Conservation (phyloP, 306 rosid species). For the Quercus bicolor region DNA sequence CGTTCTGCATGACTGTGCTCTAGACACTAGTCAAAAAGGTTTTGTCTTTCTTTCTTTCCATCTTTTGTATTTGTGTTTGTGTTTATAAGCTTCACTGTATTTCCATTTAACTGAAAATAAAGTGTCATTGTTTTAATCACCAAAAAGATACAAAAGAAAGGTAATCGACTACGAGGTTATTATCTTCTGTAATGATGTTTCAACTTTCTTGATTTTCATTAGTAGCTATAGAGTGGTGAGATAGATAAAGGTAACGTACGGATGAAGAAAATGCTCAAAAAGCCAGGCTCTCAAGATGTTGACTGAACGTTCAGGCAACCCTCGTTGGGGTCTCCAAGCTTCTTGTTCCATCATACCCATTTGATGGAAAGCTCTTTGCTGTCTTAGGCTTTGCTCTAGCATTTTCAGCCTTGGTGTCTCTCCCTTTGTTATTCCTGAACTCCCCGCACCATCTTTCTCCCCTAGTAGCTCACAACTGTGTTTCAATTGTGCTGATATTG, state of each 20-base stretch:
- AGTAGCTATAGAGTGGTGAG: background rate
- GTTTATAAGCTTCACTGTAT: background rate
- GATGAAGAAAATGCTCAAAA: slow-evolving; percentile 97
- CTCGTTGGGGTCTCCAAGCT: slow-evolving; percentile 99
- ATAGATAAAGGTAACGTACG: slow-evolving; percentile 48
- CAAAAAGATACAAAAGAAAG: background rate
- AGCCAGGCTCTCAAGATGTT: slow-evolving; percentile 98
- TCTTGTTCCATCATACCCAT: slow-evolving; percentile 99
- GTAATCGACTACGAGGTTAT: background rate
- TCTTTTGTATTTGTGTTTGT: too few species aligned
- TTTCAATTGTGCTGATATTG: slow-evolving; percentile 62
- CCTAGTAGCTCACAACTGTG: slow-evolving; percentile 77
- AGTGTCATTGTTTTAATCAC: background rate
- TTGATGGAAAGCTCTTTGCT: slow-evolving; percentile 89
- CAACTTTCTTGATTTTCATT: background rate
- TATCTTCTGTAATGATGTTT: background rate
- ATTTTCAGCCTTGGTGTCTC: slow-evolving; percentile 94
- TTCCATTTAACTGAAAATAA: background rate
- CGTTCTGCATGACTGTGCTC: slow-evolving; percentile 22
- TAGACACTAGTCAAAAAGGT: slow-evolving; percentile 14
- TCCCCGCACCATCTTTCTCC: slow-evolving; percentile 78
- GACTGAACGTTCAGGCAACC: slow-evolving; percentile 98
- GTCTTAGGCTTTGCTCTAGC: slow-evolving; percentile 83
- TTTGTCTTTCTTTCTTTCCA: background rate
- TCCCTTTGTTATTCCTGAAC: slow-evolving; percentile 79